Conservation (phyloP, 371 early-diverging fungal species). For the Umbelopsis sp. region DNA sequence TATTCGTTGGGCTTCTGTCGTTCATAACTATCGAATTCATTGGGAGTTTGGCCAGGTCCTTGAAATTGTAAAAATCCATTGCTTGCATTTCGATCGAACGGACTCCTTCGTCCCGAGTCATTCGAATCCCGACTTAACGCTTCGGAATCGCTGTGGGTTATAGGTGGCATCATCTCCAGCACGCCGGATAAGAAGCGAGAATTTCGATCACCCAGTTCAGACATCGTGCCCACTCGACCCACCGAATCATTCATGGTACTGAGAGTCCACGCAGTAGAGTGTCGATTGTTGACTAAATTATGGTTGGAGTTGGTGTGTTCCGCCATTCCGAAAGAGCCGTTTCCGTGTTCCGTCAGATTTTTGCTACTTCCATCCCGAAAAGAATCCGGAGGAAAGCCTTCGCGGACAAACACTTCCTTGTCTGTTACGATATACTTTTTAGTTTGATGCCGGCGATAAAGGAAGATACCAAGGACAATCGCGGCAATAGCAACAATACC, state of each 20-base stretch:
- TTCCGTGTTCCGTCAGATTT: not conserved
- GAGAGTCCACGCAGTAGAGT: constrained; percentile 6
- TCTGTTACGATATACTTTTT: not conserved
- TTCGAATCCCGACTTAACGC: not conserved
- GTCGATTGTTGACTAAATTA: constrained; percentile 6
- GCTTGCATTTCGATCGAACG: not conserved
- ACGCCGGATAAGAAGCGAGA: not conserved
- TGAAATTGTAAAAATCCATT: not conserved
- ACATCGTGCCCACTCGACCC: not conserved
- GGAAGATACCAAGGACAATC: constrained; percentile 14
- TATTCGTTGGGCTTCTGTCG: constrained; percentile 47
- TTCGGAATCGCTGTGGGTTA: not conserved
- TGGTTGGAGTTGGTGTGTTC: not conserved
- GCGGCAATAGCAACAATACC: constrained; percentile 24
- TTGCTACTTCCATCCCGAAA: not conserved
- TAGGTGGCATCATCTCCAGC: constrained; percentile 15
- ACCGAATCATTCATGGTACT: not conserved
- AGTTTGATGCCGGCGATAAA: not conserved
- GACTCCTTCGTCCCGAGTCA: not conserved
- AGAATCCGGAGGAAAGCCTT: not conserved
- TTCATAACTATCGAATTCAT: constrained; percentile 32
- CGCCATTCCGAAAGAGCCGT: not conserved
- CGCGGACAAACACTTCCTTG: constrained; percentile 6
- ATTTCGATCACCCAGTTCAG: constrained; percentile 4
- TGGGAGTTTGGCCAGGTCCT: constrained; percentile 33